Evolutionary conservation across 176 grass and related monocot genomes (phyloP).

Genomic region (Urochloa ruziziensis): DNA sequence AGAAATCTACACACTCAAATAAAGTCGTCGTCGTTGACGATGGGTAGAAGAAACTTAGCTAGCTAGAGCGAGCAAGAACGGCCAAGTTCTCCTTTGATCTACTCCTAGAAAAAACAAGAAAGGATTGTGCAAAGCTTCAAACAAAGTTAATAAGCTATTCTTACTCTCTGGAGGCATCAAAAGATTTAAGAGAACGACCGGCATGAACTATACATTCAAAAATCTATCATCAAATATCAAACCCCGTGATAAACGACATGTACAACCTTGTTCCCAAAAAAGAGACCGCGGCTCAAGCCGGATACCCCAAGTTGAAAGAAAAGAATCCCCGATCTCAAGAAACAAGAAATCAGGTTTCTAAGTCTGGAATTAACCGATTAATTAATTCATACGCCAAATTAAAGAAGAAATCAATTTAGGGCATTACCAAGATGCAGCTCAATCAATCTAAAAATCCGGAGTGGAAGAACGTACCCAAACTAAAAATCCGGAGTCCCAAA

Average conservation of each 20-base stretch:
- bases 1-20: not conserved
- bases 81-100: not conserved
- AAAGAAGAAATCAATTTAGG: not conserved
- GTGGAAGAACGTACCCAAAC: not conserved
- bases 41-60: not conserved
- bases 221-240: conserved; percentile 14
- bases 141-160: not conserved
- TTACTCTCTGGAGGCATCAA: not conserved
- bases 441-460: not conserved
- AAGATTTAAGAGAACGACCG: not conserved
- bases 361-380: not conserved
- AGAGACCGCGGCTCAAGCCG: not conserved
- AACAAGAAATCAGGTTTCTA: conserved; percentile 8
- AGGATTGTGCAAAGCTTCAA: not conserved
- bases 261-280: not conserved
- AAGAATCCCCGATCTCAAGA: conserved; percentile 22
- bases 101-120: not conserved
- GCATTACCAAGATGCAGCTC: not conserved
- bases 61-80: not conserved
- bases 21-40: not conserved
- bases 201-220: not conserved
- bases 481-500: not conserved
- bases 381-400: not conserved
- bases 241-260: not conserved
- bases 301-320: not conserved